A percentile compares a stretch with the other conserved stretches of the same genome.
Evolutionary conservation across 306 rosid species (phyloP).

Genomic region (Psophocarpus tetragonolobus): DNA sequence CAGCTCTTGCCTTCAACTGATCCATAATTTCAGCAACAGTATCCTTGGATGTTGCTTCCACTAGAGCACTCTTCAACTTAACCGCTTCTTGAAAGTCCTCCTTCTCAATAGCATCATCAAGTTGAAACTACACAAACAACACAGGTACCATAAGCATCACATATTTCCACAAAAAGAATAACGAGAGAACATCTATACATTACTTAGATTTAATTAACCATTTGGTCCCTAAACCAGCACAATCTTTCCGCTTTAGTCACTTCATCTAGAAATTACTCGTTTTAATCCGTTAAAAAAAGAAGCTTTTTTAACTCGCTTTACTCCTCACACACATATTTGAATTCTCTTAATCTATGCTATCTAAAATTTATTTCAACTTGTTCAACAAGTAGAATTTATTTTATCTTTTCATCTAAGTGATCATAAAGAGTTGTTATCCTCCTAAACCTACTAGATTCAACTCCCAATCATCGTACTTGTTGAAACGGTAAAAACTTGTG

Average conservation of each 20-base stretch:
- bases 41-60: constrained; percentile 83
- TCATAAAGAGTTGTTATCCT: too few relatives aligned
- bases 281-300: neutral
- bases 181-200: neutral
- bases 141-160: neutral
- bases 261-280: too few relatives aligned
- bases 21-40: constrained; percentile 81
- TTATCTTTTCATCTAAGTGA: too few relatives aligned
- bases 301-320: neutral
- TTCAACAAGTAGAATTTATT: too few relatives aligned
- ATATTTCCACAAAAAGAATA: neutral
- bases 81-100: constrained; percentile 90
- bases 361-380: too few relatives aligned
- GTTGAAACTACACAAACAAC: constrained; percentile 69
- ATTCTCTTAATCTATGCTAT: too few relatives aligned
- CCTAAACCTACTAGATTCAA: too few relatives aligned
- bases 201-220: neutral
- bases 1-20: constrained; percentile 67
- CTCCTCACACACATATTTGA: too few relatives aligned
- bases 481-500: too few relatives aligned
- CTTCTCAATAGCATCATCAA: constrained; percentile 94
- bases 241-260: neutral
- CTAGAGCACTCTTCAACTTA: constrained; percentile 70
- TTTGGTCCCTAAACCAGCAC: neutral
- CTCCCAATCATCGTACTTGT: too few relatives aligned